Evolutionary conservation across 1,284 basidiomycete species (phyloP).

Genomic region (Naganishia albida): DNA sequence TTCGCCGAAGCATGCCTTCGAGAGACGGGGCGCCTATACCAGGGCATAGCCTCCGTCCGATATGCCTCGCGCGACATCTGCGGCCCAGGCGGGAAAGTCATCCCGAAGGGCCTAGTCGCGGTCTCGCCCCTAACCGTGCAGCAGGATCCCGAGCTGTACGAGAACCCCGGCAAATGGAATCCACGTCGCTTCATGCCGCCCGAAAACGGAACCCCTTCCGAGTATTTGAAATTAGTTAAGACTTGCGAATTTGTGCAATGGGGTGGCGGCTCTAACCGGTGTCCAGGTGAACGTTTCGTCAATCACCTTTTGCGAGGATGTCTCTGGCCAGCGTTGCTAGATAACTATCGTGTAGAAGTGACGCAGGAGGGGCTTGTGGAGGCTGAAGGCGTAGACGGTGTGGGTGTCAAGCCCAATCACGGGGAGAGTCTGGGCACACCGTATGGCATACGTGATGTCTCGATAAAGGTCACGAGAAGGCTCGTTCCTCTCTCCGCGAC

Average conservation of each 20-base stretch:
- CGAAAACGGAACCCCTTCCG: not conserved
- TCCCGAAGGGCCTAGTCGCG: constrained; percentile 21
- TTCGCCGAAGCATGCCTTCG: constrained; percentile 23
- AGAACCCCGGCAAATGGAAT: constrained; percentile 14
- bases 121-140: constrained; percentile 1
- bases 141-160: constrained; percentile 6
- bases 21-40: constrained; percentile 21
- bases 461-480: constrained; percentile 9
- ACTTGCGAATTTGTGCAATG: constrained; percentile 19
- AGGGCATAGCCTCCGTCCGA: not conserved
- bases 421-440: constrained; percentile 4
- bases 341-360: constrained; percentile 11
- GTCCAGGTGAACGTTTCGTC: not conserved
- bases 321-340: constrained; percentile 11
- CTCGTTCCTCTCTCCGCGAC: not conserved
- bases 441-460: not conserved
- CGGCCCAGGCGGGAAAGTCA: constrained; percentile 1
- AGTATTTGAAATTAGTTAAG: not conserved
- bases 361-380: not conserved
- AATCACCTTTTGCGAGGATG: constrained; percentile 1
- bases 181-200: constrained; percentile 5
- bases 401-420: constrained; percentile 7
- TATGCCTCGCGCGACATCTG: constrained; percentile 11
- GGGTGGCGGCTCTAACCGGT: not conserved
- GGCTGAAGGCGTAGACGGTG: not conserved